Base-by-base conservation (phyloP, 139 green algal species). In the Gonium pectorale region DNA sequence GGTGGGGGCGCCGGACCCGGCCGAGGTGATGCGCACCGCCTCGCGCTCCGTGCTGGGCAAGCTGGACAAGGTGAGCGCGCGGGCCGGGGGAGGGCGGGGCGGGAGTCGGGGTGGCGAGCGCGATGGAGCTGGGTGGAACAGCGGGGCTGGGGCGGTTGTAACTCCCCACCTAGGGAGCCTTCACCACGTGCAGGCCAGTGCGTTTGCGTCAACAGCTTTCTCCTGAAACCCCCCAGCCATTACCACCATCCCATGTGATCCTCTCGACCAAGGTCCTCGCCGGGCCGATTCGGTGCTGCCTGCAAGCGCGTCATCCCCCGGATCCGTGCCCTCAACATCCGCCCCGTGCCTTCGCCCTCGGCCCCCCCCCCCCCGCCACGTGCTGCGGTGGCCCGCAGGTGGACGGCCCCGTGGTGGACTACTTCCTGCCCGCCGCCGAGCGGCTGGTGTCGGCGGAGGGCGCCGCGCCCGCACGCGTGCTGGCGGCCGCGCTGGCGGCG, bases 401-500 rank as follows among this genome's bases (percentile, higher is more conserved):
- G 19, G 89, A 98, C 62, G 60, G 79, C 26, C 86, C 91, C 24
- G 90, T 99, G 19, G 89, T 93, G n/a, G 83, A 93, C 1, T 97
- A 97, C 86, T 99, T 99, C 70, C 62, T 90, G 81, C 92, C 92
- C 27, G 93, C 96, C 29, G 96, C 97, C 5, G 83, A 94, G 80
- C 71, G 89, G 46, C 85, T 99, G 56, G 84, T 99, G 43, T 71
- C 80, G 2, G 89, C 86, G 8, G 85, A 87, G 21, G 89, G n/a
- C n/a, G n/a, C n/a, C n/a, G n/a, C 96, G 77, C 92, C 92, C 21
- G 49, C 54, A 15, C 83, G 90, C 19, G 88, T 94, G 62, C 86
- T 98, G 59, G 93, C 95, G n/a, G 90, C 92, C 11, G 95, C 96
- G 13, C 93, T 99, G 40, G 97, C 96, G 0, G 90, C 93, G 29